Conservation (phyloP, 2,329 filamentous ascomycete genomes). For the Claviceps paspali region DNA sequence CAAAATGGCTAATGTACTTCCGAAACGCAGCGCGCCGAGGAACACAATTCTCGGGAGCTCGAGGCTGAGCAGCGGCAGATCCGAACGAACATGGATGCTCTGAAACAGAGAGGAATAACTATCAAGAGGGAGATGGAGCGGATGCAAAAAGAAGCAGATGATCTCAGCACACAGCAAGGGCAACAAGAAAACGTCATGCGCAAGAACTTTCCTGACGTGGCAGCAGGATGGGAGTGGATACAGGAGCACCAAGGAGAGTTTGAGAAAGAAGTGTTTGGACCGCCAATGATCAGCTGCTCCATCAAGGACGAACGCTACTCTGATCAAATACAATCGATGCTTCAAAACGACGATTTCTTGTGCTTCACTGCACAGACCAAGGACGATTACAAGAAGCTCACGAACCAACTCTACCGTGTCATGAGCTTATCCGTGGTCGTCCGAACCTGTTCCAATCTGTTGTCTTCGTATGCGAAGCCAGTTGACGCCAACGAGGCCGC, state of each 20-base stretch:
- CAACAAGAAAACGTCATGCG: constrained; percentile 55
- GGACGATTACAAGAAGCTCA: constrained; percentile 60
- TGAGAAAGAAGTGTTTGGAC: constrained; percentile 63
- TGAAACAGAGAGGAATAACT: constrained; percentile 25
- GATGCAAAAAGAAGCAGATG: constrained; percentile 33
- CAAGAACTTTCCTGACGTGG: constrained; percentile 45
- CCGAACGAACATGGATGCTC: constrained; percentile 22
- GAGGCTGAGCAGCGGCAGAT: constrained; percentile 25
- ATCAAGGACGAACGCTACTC: constrained; percentile 57
- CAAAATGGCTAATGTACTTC: too few relatives aligned
- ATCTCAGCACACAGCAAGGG: constrained; percentile 59
- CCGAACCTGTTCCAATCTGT: constrained; percentile 40
- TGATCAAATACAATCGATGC: constrained; percentile 35
- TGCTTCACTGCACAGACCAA: constrained; percentile 63
- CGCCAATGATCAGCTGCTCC: constrained; percentile 65
- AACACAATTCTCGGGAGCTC: constrained; percentile 39
- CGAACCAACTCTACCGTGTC: constrained; percentile 44
- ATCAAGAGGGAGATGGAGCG: constrained; percentile 23
- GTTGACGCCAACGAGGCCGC: constrained; percentile 39
- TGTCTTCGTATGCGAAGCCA: constrained; percentile 40
- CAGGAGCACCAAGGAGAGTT: constrained; percentile 54
- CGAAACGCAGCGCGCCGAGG: constrained; percentile 39
- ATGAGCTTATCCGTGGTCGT: constrained; percentile 60
- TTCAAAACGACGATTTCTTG: constrained; percentile 37
- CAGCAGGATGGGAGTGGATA: constrained; percentile 68